Evolutionary conservation across 352 stramenopile species (phyloP).

Genomic region (Pythium folliculosum): DNA sequence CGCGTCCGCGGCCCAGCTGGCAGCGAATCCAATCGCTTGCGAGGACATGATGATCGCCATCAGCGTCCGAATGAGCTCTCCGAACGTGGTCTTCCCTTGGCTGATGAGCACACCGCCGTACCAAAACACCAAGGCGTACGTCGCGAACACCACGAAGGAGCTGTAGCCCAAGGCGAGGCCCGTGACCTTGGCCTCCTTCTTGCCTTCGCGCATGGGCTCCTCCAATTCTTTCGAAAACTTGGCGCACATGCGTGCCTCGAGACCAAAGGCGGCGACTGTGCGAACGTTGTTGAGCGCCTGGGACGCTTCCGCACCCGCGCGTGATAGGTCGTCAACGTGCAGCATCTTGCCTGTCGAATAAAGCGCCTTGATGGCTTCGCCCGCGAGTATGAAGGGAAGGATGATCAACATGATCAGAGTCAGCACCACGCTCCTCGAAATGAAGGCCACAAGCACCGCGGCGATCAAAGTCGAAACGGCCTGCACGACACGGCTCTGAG

Average conservation of each 20-base stretch:
- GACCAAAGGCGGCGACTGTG: constrained; percentile 40
- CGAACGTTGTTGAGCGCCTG: constrained; percentile 44
- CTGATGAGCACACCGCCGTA: constrained; percentile 37
- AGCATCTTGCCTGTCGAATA: too few relatives aligned
- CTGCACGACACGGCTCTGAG: constrained; percentile 46
- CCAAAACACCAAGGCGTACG: constrained; percentile 28
- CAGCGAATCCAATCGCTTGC: constrained; percentile 30
- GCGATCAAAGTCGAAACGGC: constrained; percentile 47
- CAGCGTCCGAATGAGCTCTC: constrained; percentile 38
- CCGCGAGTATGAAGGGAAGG: constrained; percentile 41
- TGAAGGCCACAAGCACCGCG: constrained; percentile 53
- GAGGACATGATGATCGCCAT: constrained; percentile 47
- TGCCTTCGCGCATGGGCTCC: constrained; percentile 9
- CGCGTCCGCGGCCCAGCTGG: constrained; percentile 31
- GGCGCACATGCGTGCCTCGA: constrained; percentile 18
- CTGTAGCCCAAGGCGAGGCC: constrained; percentile 58
- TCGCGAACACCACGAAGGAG: constrained; percentile 40
- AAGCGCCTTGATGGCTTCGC: constrained; percentile 1
- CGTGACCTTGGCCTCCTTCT: constrained; percentile 31
- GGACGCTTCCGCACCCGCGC: constrained; percentile 31
- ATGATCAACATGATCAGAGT: constrained; percentile 62
- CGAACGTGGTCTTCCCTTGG: constrained; percentile 36
- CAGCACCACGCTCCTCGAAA: constrained; percentile 52
- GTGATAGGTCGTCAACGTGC: too few relatives aligned
- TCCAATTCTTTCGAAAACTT: constrained; percentile 3